Base-by-base conservation (phyloP, 805 yeast genomes). In the Lipomyces lipofer region DNA sequence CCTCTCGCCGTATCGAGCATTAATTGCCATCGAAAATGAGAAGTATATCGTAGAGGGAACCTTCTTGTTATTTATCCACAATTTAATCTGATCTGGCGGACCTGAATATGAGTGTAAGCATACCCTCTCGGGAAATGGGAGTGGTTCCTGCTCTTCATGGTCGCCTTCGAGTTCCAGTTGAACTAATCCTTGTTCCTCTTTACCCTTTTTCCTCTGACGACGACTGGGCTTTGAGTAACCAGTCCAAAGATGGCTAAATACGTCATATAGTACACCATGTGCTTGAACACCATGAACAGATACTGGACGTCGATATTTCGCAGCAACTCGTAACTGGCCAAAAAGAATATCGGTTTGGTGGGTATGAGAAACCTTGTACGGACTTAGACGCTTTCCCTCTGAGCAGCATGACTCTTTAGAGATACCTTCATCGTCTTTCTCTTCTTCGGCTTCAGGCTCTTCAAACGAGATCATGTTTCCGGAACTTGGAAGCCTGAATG, bases 81-180 rank as follows among this genome's bases (percentile, higher is more conserved):
- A 49, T 50, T 72, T 66, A 13, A 85, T 79, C 54, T 83, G 88
- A 40, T 89, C 96, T 0, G 75, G 58, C 1, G 95, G 84, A 0
- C 98, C 98, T 6, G 89, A 81, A 68, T 83, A 94, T 0, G 97
- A 88, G 66, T 92, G 98, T 22, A 94, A 74, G 35, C 88, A 81
- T 1, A 90, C 69, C 2, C 73, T 67, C 2, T 22, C 33, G 13
- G 63, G 55, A 49, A 54, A 56, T 29, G 48, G 43, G 4, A 36
- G 63, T 24, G 49, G 64, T 61, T 7, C 52, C 35, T 1, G 24
- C n/a, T 30, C 17, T 42, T 43, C 15, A 2, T 35, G 28, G 19
- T 12, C 27, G 29, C 33, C n/a, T 6, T 49, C 36, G 15, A 25
- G 12, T 2, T 19, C 28, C 17, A 10, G 13, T 10, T 29, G 38